Conservation (phyloP, 164 flowering plant species). For the Houttuynia cordata region DNA sequence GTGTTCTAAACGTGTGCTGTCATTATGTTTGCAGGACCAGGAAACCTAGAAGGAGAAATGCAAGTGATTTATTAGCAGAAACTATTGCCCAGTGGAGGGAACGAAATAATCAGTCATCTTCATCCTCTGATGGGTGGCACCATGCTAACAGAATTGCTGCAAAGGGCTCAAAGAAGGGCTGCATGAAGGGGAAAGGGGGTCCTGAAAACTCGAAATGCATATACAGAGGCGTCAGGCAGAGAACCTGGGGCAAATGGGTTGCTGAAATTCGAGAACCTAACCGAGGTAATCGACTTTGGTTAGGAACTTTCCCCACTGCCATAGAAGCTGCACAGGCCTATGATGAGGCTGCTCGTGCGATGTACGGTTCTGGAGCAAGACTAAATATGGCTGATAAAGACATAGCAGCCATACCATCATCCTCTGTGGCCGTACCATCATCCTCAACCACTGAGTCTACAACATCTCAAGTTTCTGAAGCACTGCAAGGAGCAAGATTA, state of each 20-base stretch:
- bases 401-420: background rate
- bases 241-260: conserved; percentile 31
- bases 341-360: conserved; percentile 46
- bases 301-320: conserved; percentile 42
- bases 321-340: conserved; percentile 45
- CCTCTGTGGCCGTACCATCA: background rate
- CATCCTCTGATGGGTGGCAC: background rate
- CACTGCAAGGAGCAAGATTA: background rate
- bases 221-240: conserved; percentile 26
- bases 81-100: conserved; percentile 14
- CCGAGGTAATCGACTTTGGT: conserved; percentile 20
- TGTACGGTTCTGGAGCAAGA: conserved; percentile 41
- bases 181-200: conserved; percentile 29
- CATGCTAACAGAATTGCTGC: conserved; percentile 2
- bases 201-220: conserved; percentile 18
- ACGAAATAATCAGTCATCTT: background rate
- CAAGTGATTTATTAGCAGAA: conserved; percentile 9
- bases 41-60: conserved; percentile 6
- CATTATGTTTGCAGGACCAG: background rate
- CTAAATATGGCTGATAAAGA: conserved; percentile 25
- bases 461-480: background rate
- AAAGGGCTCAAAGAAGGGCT: conserved; percentile 26
- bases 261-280: conserved; percentile 26
- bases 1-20: background rate
- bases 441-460: background rate